Conservation (phyloP, 192 early-diverging fungal species). For the Coemansia sp. region DNA sequence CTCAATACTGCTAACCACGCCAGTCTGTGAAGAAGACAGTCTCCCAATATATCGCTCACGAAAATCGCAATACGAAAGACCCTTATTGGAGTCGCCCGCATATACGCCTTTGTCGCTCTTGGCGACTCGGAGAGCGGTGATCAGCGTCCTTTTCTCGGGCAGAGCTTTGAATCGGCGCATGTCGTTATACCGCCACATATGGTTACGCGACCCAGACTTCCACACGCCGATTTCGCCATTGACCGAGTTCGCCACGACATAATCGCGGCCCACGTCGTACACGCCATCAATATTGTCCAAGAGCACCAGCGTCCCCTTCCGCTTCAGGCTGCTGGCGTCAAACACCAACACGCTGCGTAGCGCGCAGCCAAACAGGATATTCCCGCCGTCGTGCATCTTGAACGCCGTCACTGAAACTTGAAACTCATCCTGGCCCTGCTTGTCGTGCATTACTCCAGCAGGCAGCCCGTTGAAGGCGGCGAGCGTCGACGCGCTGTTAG, state of each 20-base stretch:
- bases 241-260: conserved; percentile 41
- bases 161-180: conserved; percentile 23
- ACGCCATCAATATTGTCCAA: conserved; percentile 36
- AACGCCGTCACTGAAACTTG: conserved; percentile 12
- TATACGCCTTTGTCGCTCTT: conserved; percentile 17
- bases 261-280: conserved; percentile 41
- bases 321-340: conserved; percentile 19
- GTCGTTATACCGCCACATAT: conserved; percentile 50
- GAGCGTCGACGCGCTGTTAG: conserved; percentile 13
- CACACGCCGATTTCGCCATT: conserved; percentile 43
- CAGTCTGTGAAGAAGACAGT: conserved; percentile 4
- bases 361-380: conserved; percentile 41
- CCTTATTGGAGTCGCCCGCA: conserved; percentile 19
- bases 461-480: conserved; percentile 19
- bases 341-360: conserved; percentile 27
- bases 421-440: conserved; percentile 19
- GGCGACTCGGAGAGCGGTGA: conserved; percentile 32
- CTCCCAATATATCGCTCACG: conserved; percentile 28
- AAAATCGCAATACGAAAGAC: conserved; percentile 35
- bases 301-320: conserved; percentile 30
- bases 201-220: conserved; percentile 36
- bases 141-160: background rate
- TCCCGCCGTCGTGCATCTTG: conserved; percentile 34
- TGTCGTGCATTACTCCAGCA: conserved; percentile 8
- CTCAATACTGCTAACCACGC: conserved; percentile 26